These are phyloP conservation scores for Laburnicola sp. DNA, from an alignment of 2,329 filamentous ascomycete species.

Conservation along the genomic window DNA sequence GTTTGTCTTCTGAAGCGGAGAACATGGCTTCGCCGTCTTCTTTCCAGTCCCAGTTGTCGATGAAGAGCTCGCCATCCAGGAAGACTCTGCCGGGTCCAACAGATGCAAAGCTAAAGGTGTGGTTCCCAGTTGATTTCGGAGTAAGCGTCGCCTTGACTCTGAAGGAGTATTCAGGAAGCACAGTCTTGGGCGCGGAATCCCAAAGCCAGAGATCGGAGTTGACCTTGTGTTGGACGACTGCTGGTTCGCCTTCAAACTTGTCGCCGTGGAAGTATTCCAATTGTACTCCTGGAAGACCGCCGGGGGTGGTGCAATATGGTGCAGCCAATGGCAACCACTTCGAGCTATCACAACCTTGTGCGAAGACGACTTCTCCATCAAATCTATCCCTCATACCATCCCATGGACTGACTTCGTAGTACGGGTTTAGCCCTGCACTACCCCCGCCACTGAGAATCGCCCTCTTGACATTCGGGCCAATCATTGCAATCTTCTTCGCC, in stretches of 20 bases:
- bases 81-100: constrained; percentile 67
- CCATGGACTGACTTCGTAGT: constrained; percentile 67
- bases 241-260: constrained; percentile 61
- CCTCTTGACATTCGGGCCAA: constrained; percentile 68
- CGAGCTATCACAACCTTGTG: constrained; percentile 64
- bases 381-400: constrained; percentile 63
- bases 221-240: constrained; percentile 60
- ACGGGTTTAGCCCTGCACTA: constrained; percentile 69
- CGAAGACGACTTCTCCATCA: constrained; percentile 61
- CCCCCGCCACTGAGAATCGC: constrained; percentile 70
- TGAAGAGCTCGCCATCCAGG: constrained; percentile 61
- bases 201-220: constrained; percentile 71
- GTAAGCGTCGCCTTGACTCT: constrained; percentile 64
- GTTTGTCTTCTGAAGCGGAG: constrained; percentile 66
- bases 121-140: constrained; percentile 61
- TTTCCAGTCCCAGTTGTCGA: constrained; percentile 71
- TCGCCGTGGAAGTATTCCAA: constrained; percentile 69
- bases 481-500: constrained; percentile 64
- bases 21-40: constrained; percentile 73
- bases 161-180: constrained; percentile 67
- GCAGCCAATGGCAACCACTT: constrained; percentile 68
- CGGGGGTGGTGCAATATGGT: constrained; percentile 59
- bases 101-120: constrained; percentile 69
- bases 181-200: constrained; percentile 67
- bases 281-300: constrained; percentile 62